Evolutionary conservation across 306 rosid genomes (phyloP), one percentile per base, ranked within the genome.

Genomic region (Quercus berberidifolia): DNA sequence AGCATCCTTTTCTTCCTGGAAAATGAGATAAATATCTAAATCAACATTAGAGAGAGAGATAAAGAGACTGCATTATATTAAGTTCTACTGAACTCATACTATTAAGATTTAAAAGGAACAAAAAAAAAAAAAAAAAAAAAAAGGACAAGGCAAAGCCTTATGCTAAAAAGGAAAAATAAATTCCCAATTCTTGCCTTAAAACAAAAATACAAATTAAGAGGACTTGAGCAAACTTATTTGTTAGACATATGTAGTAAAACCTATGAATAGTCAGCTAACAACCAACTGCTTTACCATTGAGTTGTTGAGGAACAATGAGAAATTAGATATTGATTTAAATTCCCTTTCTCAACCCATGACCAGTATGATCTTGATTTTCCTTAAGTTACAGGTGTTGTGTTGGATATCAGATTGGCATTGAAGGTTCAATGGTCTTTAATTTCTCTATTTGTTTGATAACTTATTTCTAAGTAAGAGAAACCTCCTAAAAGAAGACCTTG

Each of bases 1-100:
- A 62, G 90, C 98, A 84, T 95, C 98, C 89, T 92, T 95, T 83
- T 92, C 99, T 8, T 95, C 97, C 97, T 95, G 91, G 57, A 73
- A 81, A 65, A 69, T 56, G 77, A 73, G 33, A 82, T 52, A 81
- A 55, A 77, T 43, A 38, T 46, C 41, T 9, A 67, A 77, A 76
- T 69, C 76, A 74, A 67, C 67, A 80, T 38, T 28, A 75, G 68
- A 68, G 41, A 80, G 75, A 28, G 55, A 55, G 74, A 77, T 56
- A 49, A 19, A 46, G 2, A 56, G 38, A 56, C 62, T 28, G 23
- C 21, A 21, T 55, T 54, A 28, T 56, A 58, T 15, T 35, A 75
- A 65, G 30, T 58, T 68, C 78, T 59, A 64, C 2, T 1, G 35
- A 55, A 79, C 62, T 72, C 70, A 71, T 73, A 67, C 70, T 78